Base-by-base conservation (phyloP, 371 early-diverging fungal genomes). In the Mortierella sp. region DNA sequence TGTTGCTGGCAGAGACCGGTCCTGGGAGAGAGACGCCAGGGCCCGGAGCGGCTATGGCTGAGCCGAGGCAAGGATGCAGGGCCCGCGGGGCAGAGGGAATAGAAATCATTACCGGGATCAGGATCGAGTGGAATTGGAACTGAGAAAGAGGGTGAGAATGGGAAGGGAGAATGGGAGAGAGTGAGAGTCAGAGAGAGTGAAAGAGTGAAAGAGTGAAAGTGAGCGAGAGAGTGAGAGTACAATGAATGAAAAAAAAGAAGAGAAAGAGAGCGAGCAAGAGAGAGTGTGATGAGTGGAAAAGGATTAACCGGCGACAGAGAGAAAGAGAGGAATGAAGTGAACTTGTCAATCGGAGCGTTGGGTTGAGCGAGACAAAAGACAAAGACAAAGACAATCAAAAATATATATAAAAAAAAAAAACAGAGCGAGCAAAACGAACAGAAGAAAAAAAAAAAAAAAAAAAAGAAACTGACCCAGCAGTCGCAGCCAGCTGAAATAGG, bases 81-180 rank as follows among this genome's bases (percentile, higher is more conserved):
- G 58, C 53, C 46, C 59, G 37, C 62, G 74, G 70, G 1, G 74
- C 45, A 18, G 74, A 62, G n/a, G 74, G 64, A 21, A 74, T 57
- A 1, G 74, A 74, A 61, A 74, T 74, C 74, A 74, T 74, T 37
- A 37, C 37, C 37, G 37, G 37, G 37, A 37, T 37, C 37, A 37
- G 37, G 37, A 37, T 37, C 5, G 9, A 9, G 9, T 37, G 37
- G 37, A 37, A 37, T 5, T 37, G 37, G 37, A 9, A 3, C 5
- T 37, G 37, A 37, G 12, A 6, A 29, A n/a, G 21, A 19, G 37
- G 28, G 1, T 21, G 28, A n/a, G 12, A 29, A 48, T 15, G 60
- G n/a, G 26, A 25, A 18, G 62, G 21, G 29, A 53, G 25, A 7
- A 52, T n/a, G 23, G 5, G 55, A 18, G 7, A 48, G 28, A 12